Evolutionary conservation across 2,329 filamentous ascomycete species (phyloP).

Genomic region (Nectriaceae sp.): DNA sequence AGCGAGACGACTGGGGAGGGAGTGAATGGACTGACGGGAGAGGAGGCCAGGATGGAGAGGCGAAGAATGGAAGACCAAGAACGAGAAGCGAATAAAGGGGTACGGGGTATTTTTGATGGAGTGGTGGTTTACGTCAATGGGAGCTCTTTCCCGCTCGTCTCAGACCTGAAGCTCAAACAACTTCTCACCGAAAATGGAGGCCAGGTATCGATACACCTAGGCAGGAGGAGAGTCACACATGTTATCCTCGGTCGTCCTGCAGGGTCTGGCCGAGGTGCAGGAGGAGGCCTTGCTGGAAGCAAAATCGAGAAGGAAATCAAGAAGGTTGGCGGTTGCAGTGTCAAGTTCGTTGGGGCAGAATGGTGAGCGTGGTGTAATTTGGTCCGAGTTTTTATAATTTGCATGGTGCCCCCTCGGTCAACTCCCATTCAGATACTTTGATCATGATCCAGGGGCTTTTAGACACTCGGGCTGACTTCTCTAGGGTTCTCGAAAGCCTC

Average conservation of each 20-base stretch:
- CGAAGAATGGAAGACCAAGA: constrained; percentile 52
- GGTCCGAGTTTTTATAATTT: not conserved
- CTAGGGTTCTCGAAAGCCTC: constrained; percentile 80
- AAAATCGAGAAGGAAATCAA: constrained; percentile 84
- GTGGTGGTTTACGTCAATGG: constrained; percentile 85
- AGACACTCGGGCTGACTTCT: constrained; percentile 1
- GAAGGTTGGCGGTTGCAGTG: constrained; percentile 64
- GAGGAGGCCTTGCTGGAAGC: constrained; percentile 72
- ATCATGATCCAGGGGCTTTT: not conserved
- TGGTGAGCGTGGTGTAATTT: constrained; percentile 63
- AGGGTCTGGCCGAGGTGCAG: constrained; percentile 51
- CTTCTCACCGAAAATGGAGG: constrained; percentile 76
- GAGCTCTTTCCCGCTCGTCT: constrained; percentile 77
- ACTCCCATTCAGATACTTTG: not conserved
- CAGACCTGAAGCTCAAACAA: constrained; percentile 83
- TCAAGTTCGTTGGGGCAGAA: constrained; percentile 80
- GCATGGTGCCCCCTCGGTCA: not conserved
- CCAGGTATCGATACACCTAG: constrained; percentile 68
- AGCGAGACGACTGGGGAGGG: not conserved
- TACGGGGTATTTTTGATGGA: constrained; percentile 63
- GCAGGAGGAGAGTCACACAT: constrained; percentile 77
- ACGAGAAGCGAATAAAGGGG: constrained; percentile 36
- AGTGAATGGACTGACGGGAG: constrained; percentile 13
- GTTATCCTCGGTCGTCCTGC: constrained; percentile 73
- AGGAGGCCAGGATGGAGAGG: constrained; percentile 27